Evolutionary conservation across 768 basidiomycete species (phyloP).

Genomic region (Lactarius indigo): DNA sequence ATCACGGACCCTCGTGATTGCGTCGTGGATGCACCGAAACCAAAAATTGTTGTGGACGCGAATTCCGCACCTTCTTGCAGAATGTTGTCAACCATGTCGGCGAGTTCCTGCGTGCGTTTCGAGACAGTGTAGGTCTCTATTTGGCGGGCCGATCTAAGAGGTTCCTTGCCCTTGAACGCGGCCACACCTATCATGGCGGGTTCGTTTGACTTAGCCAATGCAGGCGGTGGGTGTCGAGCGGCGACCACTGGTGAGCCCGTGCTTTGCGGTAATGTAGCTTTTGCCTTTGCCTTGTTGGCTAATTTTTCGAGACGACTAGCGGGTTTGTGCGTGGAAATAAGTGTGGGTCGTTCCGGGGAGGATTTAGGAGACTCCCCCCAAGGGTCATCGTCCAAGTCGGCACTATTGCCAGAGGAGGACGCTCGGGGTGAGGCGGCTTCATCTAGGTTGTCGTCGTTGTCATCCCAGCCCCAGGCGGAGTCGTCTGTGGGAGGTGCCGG

Average conservation of each 20-base stretch:
- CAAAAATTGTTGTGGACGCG: slow-evolving; percentile 45
- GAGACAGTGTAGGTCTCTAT: slow-evolving; percentile 20
- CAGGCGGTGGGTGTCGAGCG: slow-evolving; percentile 26
- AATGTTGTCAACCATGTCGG: slow-evolving; percentile 19
- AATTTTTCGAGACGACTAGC: slow-evolving; percentile 59
- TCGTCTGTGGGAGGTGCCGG: slow-evolving; percentile 31
- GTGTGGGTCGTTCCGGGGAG: slow-evolving; percentile 30
- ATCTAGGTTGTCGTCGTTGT: slow-evolving; percentile 40
- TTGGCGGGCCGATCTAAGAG: neutral
- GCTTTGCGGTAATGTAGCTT: slow-evolving; percentile 18
- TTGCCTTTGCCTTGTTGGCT: slow-evolving; percentile 51
- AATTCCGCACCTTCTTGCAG: slow-evolving; percentile 43
- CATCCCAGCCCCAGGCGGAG: slow-evolving; percentile 77
- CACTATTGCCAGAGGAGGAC: slow-evolving; percentile 36
- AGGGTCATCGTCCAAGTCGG: slow-evolving; percentile 60
- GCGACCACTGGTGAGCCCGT: slow-evolving; percentile 27
- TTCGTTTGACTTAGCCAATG: slow-evolving; percentile 26
- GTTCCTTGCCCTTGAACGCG: slow-evolving; percentile 5
- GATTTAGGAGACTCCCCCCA: slow-evolving; percentile 51
- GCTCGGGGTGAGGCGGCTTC: slow-evolving; percentile 3
- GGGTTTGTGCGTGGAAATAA: slow-evolving; percentile 41
- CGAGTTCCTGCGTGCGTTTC: slow-evolving; percentile 17
- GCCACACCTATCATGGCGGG: slow-evolving; percentile 1
- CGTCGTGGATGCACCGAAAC: slow-evolving; percentile 23
- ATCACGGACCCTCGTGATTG: slow-evolving; percentile 48